These are phyloP conservation scores for Kuraishia molischiana DNA, from an alignment of 805 yeast genomes.

Conservation along the genomic window DNA sequence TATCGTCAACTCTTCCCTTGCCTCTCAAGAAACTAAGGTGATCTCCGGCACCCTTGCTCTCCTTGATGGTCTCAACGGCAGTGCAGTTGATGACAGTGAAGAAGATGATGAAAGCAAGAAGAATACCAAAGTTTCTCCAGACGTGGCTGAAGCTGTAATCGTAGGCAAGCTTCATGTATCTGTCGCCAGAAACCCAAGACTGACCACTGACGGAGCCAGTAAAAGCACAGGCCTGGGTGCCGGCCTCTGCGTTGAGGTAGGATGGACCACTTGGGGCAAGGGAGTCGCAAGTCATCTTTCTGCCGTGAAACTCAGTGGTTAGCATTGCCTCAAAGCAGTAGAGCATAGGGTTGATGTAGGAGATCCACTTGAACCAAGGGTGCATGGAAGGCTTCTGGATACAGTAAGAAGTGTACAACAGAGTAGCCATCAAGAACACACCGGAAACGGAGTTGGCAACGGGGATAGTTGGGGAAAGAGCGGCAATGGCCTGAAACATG, in stretches of 20 bases:
- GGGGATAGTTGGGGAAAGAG: conserved; percentile 36
- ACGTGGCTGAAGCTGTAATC: conserved; percentile 45
- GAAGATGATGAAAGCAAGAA: conserved; percentile 30
- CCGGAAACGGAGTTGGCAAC: conserved; percentile 56
- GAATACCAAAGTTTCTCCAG: conserved; percentile 73
- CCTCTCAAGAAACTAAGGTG: conserved; percentile 35
- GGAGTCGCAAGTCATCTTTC: conserved; percentile 41
- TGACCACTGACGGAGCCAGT: conserved; percentile 35
- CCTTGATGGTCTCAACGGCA: conserved; percentile 15
- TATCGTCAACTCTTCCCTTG: conserved; percentile 14
- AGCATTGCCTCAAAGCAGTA: conserved; percentile 56
- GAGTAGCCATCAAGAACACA: conserved; percentile 36
- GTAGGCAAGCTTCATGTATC: conserved; percentile 33
- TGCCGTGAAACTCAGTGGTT: conserved; percentile 53
- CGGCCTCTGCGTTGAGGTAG: conserved; percentile 30
- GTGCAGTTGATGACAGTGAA: conserved; percentile 21
- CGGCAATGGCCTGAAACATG: conserved; percentile 44
- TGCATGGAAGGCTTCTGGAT: conserved; percentile 53
- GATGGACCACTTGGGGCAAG: conserved; percentile 47
- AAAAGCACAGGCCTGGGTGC: conserved; percentile 38
- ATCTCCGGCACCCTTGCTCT: conserved; percentile 16
- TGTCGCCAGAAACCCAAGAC: conserved; percentile 38
- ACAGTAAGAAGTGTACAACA: conserved; percentile 57
- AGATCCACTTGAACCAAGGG: conserved; percentile 65
- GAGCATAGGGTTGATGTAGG: conserved; percentile 45